Conservation (phyloP, 805 yeast species). For the Wickerhamia fluorescens region DNA sequence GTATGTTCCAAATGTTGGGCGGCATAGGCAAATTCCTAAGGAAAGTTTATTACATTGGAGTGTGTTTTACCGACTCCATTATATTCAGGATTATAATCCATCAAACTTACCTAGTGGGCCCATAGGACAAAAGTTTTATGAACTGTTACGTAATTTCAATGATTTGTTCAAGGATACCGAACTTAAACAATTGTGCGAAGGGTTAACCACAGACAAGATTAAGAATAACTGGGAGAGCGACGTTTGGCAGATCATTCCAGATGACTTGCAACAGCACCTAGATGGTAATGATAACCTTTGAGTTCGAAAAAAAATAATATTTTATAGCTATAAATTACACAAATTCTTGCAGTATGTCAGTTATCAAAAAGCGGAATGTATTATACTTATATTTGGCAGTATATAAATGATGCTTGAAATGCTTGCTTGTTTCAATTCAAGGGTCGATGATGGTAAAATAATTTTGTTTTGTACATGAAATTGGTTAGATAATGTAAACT, state of each 20-base stretch:
- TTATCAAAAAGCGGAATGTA: no score
- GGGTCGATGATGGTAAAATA: no score
- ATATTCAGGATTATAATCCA: constrained; percentile 40
- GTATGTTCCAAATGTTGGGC: constrained; percentile 52
- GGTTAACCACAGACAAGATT: constrained; percentile 11
- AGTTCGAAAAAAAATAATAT: background rate
- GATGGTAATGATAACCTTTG: constrained; percentile 2
- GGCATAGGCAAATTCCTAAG: constrained; percentile 42
- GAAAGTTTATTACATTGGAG: constrained; percentile 56
- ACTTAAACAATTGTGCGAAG: constrained; percentile 7
- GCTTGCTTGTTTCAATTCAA: no score
- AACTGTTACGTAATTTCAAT: constrained; percentile 13
- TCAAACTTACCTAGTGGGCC: constrained; percentile 12
- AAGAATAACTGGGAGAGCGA: constrained; percentile 10
- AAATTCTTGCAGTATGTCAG: background rate
- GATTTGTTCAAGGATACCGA: constrained; percentile 4
- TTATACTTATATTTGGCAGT: no score
- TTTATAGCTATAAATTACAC: no score
- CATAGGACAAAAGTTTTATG: constrained; percentile 12
- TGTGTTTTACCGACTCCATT: constrained; percentile 47
- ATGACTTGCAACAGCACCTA: constrained; percentile 17
- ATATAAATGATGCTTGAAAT: no score
- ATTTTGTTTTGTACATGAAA: no score
- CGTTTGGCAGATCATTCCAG: constrained; percentile 28
- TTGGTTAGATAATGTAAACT: no score